These are phyloP conservation scores for Penicillium hesseltinei DNA, from an alignment of 2,329 filamentous ascomycete species.

Conservation along the genomic window DNA sequence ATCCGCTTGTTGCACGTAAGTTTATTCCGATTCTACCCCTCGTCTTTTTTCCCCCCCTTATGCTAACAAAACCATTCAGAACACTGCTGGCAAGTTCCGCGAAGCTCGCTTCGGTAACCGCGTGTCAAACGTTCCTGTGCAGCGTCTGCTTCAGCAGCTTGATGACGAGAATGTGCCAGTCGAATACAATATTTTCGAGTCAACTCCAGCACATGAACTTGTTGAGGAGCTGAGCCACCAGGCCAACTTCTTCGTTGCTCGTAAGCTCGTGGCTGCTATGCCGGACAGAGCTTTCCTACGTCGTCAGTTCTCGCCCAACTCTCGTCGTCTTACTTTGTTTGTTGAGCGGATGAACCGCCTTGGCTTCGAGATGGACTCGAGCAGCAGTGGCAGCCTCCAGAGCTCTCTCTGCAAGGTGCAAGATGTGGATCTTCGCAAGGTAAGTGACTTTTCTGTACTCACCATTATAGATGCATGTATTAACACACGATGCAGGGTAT, in stretches of 20 bases:
- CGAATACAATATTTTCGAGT: conserved; percentile 93
- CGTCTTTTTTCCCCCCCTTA: not conserved
- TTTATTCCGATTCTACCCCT: not conserved
- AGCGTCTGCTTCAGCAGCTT: conserved; percentile 86
- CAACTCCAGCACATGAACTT: conserved; percentile 81
- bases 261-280: conserved; percentile 73
- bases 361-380: conserved; percentile 83
- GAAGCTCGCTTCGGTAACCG: conserved; percentile 81
- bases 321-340: conserved; percentile 84
- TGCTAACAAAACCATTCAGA: conserved; percentile 41
- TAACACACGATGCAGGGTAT: conserved; percentile 60
- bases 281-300: conserved; percentile 92
- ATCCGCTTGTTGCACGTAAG: conserved; percentile 74
- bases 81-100: conserved; percentile 84
- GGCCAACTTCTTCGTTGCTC: conserved; percentile 83
- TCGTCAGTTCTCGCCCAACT: conserved; percentile 79
- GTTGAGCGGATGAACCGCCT: conserved; percentile 89
- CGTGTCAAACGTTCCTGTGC: conserved; percentile 73
- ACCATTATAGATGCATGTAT: not conserved
- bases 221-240: conserved; percentile 95
- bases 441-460: conserved; percentile 23
- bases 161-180: conserved; percentile 98
- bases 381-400: conserved; percentile 86
- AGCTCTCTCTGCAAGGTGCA: conserved; percentile 94
- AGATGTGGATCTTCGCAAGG: conserved; percentile 82